Percentiles rank a stretch among this genome's conserved stretches.
These are phyloP conservation scores for Bauhinia variegata DNA, from an alignment of 306 rosid species.

Conservation along the genomic window DNA sequence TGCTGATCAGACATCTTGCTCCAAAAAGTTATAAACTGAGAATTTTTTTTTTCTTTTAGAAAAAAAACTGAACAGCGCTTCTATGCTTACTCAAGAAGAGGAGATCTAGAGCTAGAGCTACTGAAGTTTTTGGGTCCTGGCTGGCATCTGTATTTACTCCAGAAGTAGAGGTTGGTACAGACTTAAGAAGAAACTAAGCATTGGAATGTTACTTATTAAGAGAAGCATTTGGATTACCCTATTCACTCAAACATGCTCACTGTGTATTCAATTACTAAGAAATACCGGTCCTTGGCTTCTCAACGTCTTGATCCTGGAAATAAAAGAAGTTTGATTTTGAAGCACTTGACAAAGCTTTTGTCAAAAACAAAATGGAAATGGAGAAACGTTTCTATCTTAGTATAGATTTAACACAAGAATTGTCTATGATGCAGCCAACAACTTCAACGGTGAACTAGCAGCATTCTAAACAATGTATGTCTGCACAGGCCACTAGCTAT, in stretches of 20 bases:
- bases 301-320: neutral
- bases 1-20: neutral
- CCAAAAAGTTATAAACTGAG: neutral
- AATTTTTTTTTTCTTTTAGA: too few relatives aligned
- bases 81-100: neutral
- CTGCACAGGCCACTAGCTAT: neutral
- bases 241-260: slow-evolving; percentile 11
- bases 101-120: neutral
- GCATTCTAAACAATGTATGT: neutral
- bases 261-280: neutral
- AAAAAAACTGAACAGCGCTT: neutral
- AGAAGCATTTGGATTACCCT: slow-evolving; percentile 1
- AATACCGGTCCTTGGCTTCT: neutral
- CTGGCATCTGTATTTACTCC: too few relatives aligned
- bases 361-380: neutral
- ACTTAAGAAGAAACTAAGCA: neutral
- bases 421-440: neutral
- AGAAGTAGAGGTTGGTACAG: neutral
- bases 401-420: neutral
- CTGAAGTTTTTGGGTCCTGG: slow-evolving; percentile 21
- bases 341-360: slow-evolving; percentile 6
- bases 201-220: neutral
- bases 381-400: neutral
- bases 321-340: neutral
- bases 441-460: slow-evolving; percentile 4